phyloP scores from a whole-genome alignment of 2,329 filamentous ascomycete genomes.

The Fusarium camptoceras region DNA sequence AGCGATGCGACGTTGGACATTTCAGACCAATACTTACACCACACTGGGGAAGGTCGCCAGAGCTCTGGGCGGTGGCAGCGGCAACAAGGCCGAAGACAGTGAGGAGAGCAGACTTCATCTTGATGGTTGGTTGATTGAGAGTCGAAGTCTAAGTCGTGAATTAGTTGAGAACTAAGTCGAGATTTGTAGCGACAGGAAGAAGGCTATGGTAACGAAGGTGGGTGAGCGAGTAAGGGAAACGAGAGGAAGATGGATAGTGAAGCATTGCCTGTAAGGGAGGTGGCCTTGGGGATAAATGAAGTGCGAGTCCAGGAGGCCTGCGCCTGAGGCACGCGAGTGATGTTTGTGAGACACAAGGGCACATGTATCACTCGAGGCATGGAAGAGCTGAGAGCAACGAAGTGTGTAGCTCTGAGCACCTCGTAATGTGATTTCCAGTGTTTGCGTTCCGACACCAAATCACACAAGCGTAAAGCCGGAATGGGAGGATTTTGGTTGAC shows the following conservation, averaged over 20 bases:
- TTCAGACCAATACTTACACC: conserved; percentile 58
- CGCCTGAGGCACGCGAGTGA: conserved; percentile 31
- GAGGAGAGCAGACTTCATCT: conserved; percentile 64
- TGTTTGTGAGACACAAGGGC: conserved; percentile 50
- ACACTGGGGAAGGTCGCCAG: conserved; percentile 60
- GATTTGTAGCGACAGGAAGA: conserved; percentile 19
- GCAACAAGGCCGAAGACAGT: conserved; percentile 57
- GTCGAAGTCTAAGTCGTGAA: conserved; percentile 21
- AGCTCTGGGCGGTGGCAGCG: conserved; percentile 56
- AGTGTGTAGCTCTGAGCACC: conserved; percentile 25
- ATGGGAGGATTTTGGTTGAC: conserved; percentile 7
- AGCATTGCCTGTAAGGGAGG: conserved; percentile 23
- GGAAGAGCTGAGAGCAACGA: conserved; percentile 35
- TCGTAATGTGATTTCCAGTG: conserved; percentile 32
- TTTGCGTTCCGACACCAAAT: conserved; percentile 14
- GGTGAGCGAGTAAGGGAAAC: conserved; percentile 17
- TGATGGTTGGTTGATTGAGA: conserved; percentile 48
- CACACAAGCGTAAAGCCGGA: conserved; percentile 14
- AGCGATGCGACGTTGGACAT: conserved; percentile 8
- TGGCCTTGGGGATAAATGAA: conserved; percentile 27
- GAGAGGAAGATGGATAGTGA: conserved; percentile 23
- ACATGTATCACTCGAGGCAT: conserved; percentile 40
- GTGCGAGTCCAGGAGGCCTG: conserved; percentile 13
- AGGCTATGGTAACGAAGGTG: conserved; percentile 17
- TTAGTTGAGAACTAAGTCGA: conserved; percentile 20